Evolutionary conservation across 169 alveolate species (phyloP).

Genomic region (Cryptosporidium felis): DNA sequence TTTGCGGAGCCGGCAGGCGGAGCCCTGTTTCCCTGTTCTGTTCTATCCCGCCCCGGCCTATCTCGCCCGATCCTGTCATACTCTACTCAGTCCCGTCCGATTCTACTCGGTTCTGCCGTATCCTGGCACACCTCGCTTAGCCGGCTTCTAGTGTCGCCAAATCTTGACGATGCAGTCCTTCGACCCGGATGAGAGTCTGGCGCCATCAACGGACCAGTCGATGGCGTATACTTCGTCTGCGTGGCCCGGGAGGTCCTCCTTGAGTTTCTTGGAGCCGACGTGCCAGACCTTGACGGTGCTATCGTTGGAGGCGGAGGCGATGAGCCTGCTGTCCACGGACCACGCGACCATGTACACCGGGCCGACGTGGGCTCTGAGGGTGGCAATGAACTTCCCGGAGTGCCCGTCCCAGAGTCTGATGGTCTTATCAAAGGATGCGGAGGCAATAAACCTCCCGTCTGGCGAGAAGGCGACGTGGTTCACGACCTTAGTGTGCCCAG

Average conservation of each 20-base stretch:
- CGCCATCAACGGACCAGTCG: constrained; percentile 97
- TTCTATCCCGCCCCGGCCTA: no score
- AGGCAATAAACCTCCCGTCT: constrained; percentile 95
- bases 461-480: constrained; percentile 97
- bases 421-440: constrained; percentile 98
- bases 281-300: constrained; percentile 91
- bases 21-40: no score
- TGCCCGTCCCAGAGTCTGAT: constrained; percentile 90
- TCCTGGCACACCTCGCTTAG: no score
- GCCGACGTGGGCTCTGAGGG: constrained; percentile 97
- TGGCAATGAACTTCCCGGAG: constrained; percentile 90
- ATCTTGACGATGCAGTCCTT: constrained; percentile 89
- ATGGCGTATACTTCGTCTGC: constrained; percentile 98
- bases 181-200: constrained; percentile 93
- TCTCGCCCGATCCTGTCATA: no score
- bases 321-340: constrained; percentile 95
- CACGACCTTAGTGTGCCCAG: constrained; percentile 97
- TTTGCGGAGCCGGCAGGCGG: no score
- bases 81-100: no score
- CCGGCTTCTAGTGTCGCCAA: constrained; percentile 87
- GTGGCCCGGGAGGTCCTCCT: constrained; percentile 97
- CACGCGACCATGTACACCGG: constrained; percentile 96
- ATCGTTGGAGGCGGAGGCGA: constrained; percentile 86
- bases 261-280: constrained; percentile 88
- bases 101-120: no score